Evolutionary conservation across 345 rosid genomes (phyloP), one percentile per base, ranked within the genome.

Genomic region (Erodium maritimum): DNA sequence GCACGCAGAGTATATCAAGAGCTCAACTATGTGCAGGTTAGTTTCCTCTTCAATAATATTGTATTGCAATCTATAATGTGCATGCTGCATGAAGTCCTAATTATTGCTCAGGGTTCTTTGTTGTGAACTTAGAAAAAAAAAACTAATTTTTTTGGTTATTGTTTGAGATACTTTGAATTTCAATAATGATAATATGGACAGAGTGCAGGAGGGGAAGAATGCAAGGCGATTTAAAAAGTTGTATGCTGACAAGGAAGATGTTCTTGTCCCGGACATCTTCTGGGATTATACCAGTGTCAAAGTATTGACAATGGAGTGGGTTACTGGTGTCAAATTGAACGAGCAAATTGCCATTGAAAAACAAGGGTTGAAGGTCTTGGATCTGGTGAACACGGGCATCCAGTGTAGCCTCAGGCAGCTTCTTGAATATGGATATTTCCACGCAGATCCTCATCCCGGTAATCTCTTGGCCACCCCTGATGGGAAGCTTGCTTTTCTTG

Each of bases 381-480:
- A 93, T 80, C 81, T 93, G 50, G 99, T 93, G 33, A 93, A 82
- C 61, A 79, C 94, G 0, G 99, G 99, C 55, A 93, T 93, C 57
- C 96, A 93, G 55, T 93, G 99, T 73, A 88, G 96, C 67, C 79
- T 93, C 56, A 77, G 99, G 64, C 99, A 93, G 64, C 86, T 93
- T 48, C 87, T 93, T 8, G 99, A 93, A 73, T 87, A 93, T 59
- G 99, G 99, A 0, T 93, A 82, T 61, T 93, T 93, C 68, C 99
- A 93, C 60, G 99, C 96, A 17, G 99, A 88, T 54, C 99, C 99
- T 75, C 99, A 93, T 78, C 99, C 99, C 45, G 99, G 99, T 33
- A 93, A 93, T 64, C 95, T 93, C 58, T 72, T 93, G 79, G 99
- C 95, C 21, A 93, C 99, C 50, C 99, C 96, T 22, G 95, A 86